Base-by-base conservation (phyloP, 345 rosid species). In the Combretum micranthum region DNA sequence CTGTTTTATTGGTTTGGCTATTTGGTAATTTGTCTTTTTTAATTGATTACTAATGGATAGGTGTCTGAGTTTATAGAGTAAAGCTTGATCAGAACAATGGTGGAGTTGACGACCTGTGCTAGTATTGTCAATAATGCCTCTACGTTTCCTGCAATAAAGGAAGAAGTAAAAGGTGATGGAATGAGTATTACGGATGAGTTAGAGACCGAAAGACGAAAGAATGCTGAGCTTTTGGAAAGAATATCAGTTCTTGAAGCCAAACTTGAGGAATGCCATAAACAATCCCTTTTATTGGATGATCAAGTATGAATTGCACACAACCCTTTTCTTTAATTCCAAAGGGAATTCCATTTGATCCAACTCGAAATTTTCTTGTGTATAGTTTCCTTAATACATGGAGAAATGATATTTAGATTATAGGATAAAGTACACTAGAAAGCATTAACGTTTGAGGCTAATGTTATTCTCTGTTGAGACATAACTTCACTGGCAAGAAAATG, bases 231-330 rank as follows among this genome's bases (percentile, higher is more conserved):
- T 20, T 45, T 68, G 78, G 67, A 78, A 71, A 78, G 78, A 63
- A 76, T 82, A 71, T 74, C 78, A 47, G 63, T 51, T 4, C 84
- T 82, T 52, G 84, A 82, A 68, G 76, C 84, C 47, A 77, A 65
- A 52, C 63, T 72, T 49, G 76, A 68, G 44, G 69, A 56, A 22
- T 72, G 70, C 50, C 53, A 69, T 22, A 68, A 64, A 48, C 58
- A 66, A 10, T 42, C 70, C 53, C 59, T 59, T n/a, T 59, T 32
- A 44, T 51, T 19, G 13, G 57, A 71, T 60, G 58, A 44, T 46
- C 64, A 62, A 56, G 81, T 71, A 78, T 20, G 70, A n/a, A 42
- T 59, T 4, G 9, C 26, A 20, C 56, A 23, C 53, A 32, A 4
- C 39, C 39, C 9, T 4, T 32, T 4, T 11, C 39, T 46, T 46